Evolutionary conservation across 2,329 filamentous ascomycete species (phyloP), one percentile per base, ranked within the genome.

Genomic region (Fusarium sublunatum): DNA sequence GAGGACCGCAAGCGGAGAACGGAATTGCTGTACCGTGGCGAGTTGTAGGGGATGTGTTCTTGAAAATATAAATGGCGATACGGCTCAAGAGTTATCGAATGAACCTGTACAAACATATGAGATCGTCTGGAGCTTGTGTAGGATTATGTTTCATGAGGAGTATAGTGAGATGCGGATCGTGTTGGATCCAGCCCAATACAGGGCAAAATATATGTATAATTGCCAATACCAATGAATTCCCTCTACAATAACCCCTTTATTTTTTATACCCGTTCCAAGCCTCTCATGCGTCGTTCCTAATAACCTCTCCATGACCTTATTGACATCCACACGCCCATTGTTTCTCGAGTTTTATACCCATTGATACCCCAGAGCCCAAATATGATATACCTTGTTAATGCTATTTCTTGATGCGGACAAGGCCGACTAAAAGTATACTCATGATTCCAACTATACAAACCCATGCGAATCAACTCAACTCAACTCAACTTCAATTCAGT

Each of bases 1-100:
- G 82, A 84, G 68, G 86, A 89, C 39, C 77, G 83, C 64, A 71
- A 76, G 70, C 83, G 82, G 77, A 79, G 87, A 63, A 79, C 78
- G 61, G 77, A 78, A 36, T 78, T 87, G 79, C 68, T 87, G 47
- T 80, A 82, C 61, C 75, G 76, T 25, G 83, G 83, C 38, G 78
- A 84, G 72, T 68, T 86, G 71, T 86, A 78, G 72, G 25, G 26
- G 26, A 24, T 24, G 32, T 39, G 13, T 48, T 40, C 36, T 40
- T 32, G 28, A 29, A 35, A 42, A 45, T 26, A 29, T 38, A 31
- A 31, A 25, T 42, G 19, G 43, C 2, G 44, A 35, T 19, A 40
- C 52, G 52, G 40, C 34, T 39, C 57, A 40, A 28, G 34, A 44
- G 24, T 39, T 13, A 43, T 36, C 31, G 45, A 52, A 54, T 38